A percentile compares a stretch with the other conserved stretches of the same genome.
Evolutionary conservation across 1,284 basidiomycete species (phyloP).

Genomic region (Volvariella surrecta): DNA sequence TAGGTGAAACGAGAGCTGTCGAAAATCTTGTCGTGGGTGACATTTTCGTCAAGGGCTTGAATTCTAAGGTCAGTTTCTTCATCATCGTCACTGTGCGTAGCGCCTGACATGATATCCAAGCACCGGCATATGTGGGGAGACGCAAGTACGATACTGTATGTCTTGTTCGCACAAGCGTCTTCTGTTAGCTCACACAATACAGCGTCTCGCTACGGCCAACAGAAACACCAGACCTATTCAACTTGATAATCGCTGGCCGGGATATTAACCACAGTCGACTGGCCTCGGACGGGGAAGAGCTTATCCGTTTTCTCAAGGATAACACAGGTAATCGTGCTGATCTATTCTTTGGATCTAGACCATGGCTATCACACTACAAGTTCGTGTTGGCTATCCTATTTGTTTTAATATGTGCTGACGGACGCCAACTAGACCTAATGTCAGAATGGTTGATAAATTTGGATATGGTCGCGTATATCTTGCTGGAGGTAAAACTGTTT

Average conservation of each 20-base stretch:
- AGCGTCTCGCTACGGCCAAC: neutral
- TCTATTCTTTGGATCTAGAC: slow-evolving; percentile 18
- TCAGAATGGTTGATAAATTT: slow-evolving; percentile 1
- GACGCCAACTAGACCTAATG: neutral
- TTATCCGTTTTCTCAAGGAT: slow-evolving; percentile 11
- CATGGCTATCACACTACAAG: slow-evolving; percentile 17
- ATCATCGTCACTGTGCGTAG: neutral
- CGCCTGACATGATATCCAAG: neutral
- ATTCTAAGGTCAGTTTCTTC: slow-evolving; percentile 16
- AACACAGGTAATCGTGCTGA: slow-evolving; percentile 15
- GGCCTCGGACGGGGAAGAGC: slow-evolving; percentile 13
- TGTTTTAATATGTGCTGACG: neutral
- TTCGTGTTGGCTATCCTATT: slow-evolving; percentile 6
- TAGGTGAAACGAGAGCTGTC: slow-evolving; percentile 25
- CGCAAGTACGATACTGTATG: neutral
- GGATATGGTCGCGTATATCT: neutral
- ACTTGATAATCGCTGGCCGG: slow-evolving; percentile 1
- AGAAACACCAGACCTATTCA: slow-evolving; percentile 4
- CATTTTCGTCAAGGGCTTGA: slow-evolving; percentile 21
- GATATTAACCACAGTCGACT: slow-evolving; percentile 14
- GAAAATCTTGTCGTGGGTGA: slow-evolving; percentile 23
- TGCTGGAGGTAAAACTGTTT: neutral
- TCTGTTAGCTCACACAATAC: neutral
- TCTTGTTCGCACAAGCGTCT: neutral
- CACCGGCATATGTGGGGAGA: slow-evolving; percentile 4